Base-by-base conservation (phyloP, 176 grass and related monocot species). In the Hsuehochloa calcarea region DNA sequence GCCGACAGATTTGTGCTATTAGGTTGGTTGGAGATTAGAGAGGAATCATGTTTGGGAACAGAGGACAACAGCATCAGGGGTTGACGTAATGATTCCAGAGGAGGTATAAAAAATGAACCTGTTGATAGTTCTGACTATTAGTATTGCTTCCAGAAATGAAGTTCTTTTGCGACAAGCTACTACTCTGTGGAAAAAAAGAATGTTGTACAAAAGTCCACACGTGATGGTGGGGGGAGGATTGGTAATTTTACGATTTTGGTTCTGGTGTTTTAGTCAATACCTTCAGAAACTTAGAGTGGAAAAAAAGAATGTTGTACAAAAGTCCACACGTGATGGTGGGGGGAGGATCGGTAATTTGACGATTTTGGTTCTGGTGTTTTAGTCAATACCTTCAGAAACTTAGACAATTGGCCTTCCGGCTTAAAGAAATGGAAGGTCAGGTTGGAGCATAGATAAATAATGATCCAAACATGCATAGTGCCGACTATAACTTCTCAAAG, bases 1-100 rank as follows among this genome's bases (percentile, higher is more conserved):
- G 69, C 85, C 17, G 37, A 87, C 78, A 81, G 46, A 38, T 66
- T 54, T 66, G 68, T 7, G 40, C 8, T 50, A 49, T 50, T 40
- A 31, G n/a, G 69, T 29, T 27, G 4, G 85, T 66, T 87, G 5
- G 37, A 66, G 60, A 60, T 39, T 73, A 85, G 59, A 40, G 20
- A 26, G 68, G 66, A 54, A n/a, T n/a, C 25, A 39, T 82, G 38
- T 37, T 67, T 45, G 70, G 38, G 47, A 75, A 39, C 35, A 56
- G 58, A 56, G 47, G 70, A 82, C 70, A 76, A 20, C 45, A 38
- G 38, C 49, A 76, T 59, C 61, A 75, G 20, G 37, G n/a, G 46
- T 75, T 59, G 79, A 60, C 52, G 38, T 62, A 7, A 67, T 49
- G 63, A 68, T 76, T 47, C 27, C 39, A 39, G 38, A 15, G 19